Evolutionary conservation across 2,329 filamentous ascomycete species (phyloP), one percentile per base, ranked within the genome.

Genomic region (Microcyclospora tardicrescens): DNA sequence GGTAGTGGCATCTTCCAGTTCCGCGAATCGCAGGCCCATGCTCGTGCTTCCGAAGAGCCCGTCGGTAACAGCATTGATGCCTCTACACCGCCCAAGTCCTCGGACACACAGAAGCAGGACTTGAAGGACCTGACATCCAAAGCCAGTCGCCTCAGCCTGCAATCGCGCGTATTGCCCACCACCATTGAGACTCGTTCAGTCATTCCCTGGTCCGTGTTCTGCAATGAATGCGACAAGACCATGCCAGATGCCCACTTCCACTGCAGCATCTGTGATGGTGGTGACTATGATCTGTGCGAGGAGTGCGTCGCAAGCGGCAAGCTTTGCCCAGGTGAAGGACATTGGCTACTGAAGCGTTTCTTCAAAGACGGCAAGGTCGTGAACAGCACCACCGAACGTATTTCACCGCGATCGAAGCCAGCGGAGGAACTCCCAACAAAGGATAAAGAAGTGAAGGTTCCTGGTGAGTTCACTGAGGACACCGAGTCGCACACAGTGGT

Each of bases 331-430:
- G 79, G 79, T 41, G 73, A 79, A 24, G 73, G 77, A 46, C 91
- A 98, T 65, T 95, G 86, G 87, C 70, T 98, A 62, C 89, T 96
- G 61, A 95, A 93, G 74, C 81, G 91, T 42, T 77, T 76, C 46
- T 75, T 94, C 45, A 71, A 79, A 53, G 73, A 86, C 42, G 89
- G 87, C 36, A 70, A 76, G 46, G 79, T 95, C 40, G 73, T 84
- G 48, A 84, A 77, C 62, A 95, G 87, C 69, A 84, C 75, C 15
- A 95, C 87, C 1, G 84, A 93, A 63, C 82, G 72, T 16, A 71
- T 93, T 42, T 43, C 48, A 13, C 53, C 62, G 16, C 68, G 67
- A 53, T 36, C 39, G 5, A 39, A 42, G 31, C 34, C 29, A 14
- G 33, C 30, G 14, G 41, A 39, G 42, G 12, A 16, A 24, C 28